phyloP scores from a whole-genome alignment of 352 stramenopile species.

The Globisporangium mamillatum region DNA sequence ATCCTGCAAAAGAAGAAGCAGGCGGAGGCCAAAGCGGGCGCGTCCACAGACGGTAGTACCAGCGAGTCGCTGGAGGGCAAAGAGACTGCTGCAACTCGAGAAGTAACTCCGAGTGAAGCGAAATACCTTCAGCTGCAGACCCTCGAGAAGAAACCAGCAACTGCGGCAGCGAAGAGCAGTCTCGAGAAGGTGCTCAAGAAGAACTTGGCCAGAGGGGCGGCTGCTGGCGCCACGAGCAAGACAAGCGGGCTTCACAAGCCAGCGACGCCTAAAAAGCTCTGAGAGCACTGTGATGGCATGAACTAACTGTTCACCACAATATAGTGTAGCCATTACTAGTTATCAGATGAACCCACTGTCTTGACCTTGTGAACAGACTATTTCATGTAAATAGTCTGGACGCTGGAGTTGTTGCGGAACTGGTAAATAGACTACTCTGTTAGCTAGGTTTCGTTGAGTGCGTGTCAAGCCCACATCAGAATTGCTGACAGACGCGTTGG shows the following conservation, averaged over 20 bases:
- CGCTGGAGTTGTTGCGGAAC: no score
- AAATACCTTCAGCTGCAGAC: conserved; percentile 12
- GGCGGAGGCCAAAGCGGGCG: neutral
- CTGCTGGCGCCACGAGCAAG: neutral
- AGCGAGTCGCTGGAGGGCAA: neutral
- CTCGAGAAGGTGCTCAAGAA: conserved; percentile 51
- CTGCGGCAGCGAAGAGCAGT: conserved; percentile 26
- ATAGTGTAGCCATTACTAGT: conserved; percentile 10
- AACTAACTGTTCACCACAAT: neutral
- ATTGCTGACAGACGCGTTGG: neutral
- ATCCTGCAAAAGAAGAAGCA: conserved; percentile 29
- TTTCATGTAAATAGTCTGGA: no score
- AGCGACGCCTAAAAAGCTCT: conserved; percentile 14
- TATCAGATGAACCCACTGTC: neutral
- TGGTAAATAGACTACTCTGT: no score
- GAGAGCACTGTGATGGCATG: neutral
- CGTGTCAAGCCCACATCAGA: neutral
- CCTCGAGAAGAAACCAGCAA: conserved; percentile 17
- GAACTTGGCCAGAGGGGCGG: conserved; percentile 3
- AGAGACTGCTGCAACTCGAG: no score
- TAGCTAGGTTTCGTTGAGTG: neutral
- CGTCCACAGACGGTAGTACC: neutral
- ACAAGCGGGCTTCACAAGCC: conserved; percentile 5
- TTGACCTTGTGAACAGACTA: no score
- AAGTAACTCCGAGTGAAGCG: neutral